Conservation (phyloP, 805 yeast genomes). For the Metschnikowia continentalis region DNA sequence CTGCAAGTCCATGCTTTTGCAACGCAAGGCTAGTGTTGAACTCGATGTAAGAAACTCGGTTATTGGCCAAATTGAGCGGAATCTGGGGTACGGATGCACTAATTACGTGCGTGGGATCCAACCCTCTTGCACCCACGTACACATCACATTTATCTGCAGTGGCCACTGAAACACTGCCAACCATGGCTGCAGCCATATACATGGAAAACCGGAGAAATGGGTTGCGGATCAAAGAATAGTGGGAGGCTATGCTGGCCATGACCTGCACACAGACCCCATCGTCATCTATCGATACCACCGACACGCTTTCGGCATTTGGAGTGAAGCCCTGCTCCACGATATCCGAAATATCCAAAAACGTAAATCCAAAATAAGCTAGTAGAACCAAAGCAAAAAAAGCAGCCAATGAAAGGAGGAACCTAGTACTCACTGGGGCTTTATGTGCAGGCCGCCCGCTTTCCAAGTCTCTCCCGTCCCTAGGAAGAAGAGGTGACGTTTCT, state of each 20-base stretch:
- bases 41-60: conserved; percentile 21
- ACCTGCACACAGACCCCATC: conserved; percentile 29
- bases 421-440: neutral
- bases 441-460: conserved; percentile 3
- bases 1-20: neutral
- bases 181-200: conserved; percentile 18
- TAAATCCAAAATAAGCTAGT: neutral
- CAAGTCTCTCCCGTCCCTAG: neutral
- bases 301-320: conserved; percentile 22
- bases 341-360: conserved; percentile 1
- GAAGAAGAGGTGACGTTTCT: conserved; percentile 6
- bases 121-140: conserved; percentile 13
- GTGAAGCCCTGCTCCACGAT: conserved; percentile 20
- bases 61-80: conserved; percentile 19
- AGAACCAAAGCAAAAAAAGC: neutral
- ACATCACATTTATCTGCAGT: conserved; percentile 20
- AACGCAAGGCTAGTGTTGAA: conserved; percentile 21
- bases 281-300: conserved; percentile 19
- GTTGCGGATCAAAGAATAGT: conserved; percentile 26
- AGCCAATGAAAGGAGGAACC: neutral
- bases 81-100: conserved; percentile 27
- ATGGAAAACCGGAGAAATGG: conserved; percentile 19
- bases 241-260: conserved; percentile 21
- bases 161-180: conserved; percentile 23
- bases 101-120: conserved; percentile 19